Evolutionary conservation across 306 rosid genomes (phyloP), one percentile per base, ranked within the genome.

Genomic region (Crataegus laevigata): DNA sequence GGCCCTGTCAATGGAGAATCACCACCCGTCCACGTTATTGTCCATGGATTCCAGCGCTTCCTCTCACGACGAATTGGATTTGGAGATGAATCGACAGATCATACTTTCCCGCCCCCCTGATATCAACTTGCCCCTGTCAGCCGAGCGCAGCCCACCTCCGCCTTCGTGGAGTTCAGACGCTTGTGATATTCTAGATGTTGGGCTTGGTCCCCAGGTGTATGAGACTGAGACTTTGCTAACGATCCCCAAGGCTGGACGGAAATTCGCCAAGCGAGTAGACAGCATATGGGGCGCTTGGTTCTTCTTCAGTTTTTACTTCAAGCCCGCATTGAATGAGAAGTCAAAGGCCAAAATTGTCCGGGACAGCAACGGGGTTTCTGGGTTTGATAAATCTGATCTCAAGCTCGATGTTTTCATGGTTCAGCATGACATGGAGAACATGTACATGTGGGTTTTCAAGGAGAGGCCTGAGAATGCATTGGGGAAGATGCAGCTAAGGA

Each of bases 391-490:
- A 71, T 82, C 96, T 30, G 98, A 93, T 84, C 97, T 94, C 61
- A 94, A 90, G 87, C 88, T 91, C 1, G 97, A 94, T 78, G 89
- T 91, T 71, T 94, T 94, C 76, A 86, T 94, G 94, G 98, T 94
- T 61, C 98, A 94, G 67, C 98, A 94, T 61, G 98, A 94, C 87
- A 89, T 94, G 98, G 98, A 94, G 77, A 94, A 94, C 74, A 89
- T 94, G 98, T 94, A 94, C 83, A 94, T 94, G 98, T 94, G 98
- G 98, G 97, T 90, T 77, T 94, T 94, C 86, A 94, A 94, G 93
- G 96, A 89, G 79, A 87, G 93, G 78, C 98, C 98, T 0, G 97
- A 90, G 62, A 94, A 94, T 81, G 96, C 98, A 0, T 74, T 94
- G 82, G 98, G 98, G 25, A 94, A 94, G 90, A 94, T 94, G 98